These are phyloP conservation scores for Lojkania enalia DNA, from an alignment of 2,329 filamentous ascomycete genomes.

Conservation along the genomic window DNA sequence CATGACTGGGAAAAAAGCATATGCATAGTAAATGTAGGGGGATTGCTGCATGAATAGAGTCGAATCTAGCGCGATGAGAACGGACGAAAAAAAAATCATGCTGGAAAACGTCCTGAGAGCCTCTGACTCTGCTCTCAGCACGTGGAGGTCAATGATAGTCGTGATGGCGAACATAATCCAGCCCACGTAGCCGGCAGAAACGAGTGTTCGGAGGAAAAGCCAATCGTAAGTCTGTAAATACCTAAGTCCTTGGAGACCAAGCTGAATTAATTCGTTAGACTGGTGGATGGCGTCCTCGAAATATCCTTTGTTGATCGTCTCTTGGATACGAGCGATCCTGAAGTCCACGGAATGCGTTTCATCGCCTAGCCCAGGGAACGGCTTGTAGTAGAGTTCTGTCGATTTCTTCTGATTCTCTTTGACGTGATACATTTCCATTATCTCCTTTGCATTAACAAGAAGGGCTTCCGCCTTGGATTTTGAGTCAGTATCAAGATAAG, in stretches of 20 bases:
- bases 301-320: slow-evolving; percentile 66
- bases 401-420: slow-evolving; percentile 85
- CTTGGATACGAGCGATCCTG: slow-evolving; percentile 68
- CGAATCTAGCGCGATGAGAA: slow-evolving; percentile 75
- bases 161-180: slow-evolving; percentile 94
- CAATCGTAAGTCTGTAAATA: slow-evolving; percentile 99
- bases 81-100: slow-evolving; percentile 70
- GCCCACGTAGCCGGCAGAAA: slow-evolving; percentile 88
- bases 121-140: slow-evolving; percentile 71
- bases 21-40: slow-evolving; percentile 82
- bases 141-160: slow-evolving; percentile 84
- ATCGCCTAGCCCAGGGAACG: slow-evolving; percentile 71
- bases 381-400: slow-evolving; percentile 74
- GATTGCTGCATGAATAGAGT: slow-evolving; percentile 80
- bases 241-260: slow-evolving; percentile 78
- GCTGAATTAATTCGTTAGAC: slow-evolving; percentile 74
- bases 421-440: slow-evolving; percentile 93
- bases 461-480: slow-evolving; percentile 82
- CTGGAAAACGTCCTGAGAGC: slow-evolving; percentile 65
- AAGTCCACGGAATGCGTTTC: slow-evolving; percentile 65
- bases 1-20: slow-evolving; percentile 86
- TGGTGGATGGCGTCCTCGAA: slow-evolving; percentile 79
- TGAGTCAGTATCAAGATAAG: slow-evolving; percentile 73
- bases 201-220: slow-evolving; percentile 87
- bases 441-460: slow-evolving; percentile 80